A percentile compares a stretch with the other conserved stretches of the same genome.
These are phyloP conservation scores for Colletotrichum plurivorum DNA, from an alignment of 2,329 filamentous ascomycete species.

Conservation along the genomic window DNA sequence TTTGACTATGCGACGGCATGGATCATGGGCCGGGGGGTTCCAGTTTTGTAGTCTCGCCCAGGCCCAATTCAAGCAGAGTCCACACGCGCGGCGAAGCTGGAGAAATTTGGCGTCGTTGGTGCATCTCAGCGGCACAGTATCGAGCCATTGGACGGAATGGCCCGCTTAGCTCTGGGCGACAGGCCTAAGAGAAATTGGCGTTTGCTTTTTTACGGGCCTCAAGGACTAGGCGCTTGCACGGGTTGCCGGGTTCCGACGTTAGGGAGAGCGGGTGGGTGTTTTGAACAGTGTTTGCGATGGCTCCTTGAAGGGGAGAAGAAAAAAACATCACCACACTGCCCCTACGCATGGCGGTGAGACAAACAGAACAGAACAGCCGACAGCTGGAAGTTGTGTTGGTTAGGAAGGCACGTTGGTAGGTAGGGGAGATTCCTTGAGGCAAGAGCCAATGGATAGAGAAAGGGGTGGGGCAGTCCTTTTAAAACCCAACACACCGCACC, in stretches of 20 bases:
- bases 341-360: neutral
- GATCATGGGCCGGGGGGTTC: neutral
- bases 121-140: conserved; percentile 3
- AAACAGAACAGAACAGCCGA: neutral
- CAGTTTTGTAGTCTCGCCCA: neutral
- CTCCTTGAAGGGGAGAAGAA: too few relatives aligned
- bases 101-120: neutral
- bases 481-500: too few relatives aligned
- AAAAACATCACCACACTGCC: neutral
- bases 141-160: neutral
- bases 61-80: neutral
- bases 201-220: neutral
- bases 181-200: neutral
- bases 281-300: too few relatives aligned
- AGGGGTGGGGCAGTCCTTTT: too few relatives aligned
- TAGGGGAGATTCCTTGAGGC: too few relatives aligned
- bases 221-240: neutral
- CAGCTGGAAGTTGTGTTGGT: too few relatives aligned
- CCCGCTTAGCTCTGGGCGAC: neutral
- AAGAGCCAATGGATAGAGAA: too few relatives aligned
- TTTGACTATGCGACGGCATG: neutral
- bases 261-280: neutral
- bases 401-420: too few relatives aligned
- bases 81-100: neutral
- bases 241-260: neutral